Conservation (phyloP, 495 filamentous ascomycete species). For the Penicillium verhagenii region DNA sequence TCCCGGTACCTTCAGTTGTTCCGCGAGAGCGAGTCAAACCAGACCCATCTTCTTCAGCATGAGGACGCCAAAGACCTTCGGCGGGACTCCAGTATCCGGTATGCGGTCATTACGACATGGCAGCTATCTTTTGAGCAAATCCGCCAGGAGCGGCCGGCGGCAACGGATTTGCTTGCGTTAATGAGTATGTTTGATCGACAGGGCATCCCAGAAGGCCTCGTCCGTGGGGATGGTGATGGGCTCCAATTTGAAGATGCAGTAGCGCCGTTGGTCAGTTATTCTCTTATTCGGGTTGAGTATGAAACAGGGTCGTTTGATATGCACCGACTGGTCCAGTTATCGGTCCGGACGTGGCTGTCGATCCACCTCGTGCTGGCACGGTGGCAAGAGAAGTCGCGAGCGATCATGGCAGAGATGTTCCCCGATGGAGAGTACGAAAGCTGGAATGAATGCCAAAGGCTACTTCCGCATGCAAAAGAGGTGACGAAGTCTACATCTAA, state of each 20-base stretch:
- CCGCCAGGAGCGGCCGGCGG: slow-evolving; percentile 17
- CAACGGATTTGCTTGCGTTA: slow-evolving; percentile 36
- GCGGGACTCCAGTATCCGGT: slow-evolving; percentile 26
- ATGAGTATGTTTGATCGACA: slow-evolving; percentile 47
- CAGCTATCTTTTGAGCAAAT: slow-evolving; percentile 50
- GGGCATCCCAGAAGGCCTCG: slow-evolving; percentile 32
- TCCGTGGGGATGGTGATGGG: not conserved
- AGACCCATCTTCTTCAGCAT: slow-evolving; percentile 12
- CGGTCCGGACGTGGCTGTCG: not conserved
- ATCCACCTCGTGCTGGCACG: not conserved
- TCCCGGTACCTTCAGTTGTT: slow-evolving; percentile 16
- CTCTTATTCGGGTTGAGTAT: not conserved
- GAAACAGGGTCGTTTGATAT: not conserved
- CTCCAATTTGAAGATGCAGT: not conserved
- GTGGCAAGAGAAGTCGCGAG: slow-evolving; percentile 5
- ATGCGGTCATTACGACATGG: slow-evolving; percentile 46
- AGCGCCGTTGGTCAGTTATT: not conserved
- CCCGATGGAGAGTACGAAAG: slow-evolving; percentile 32
- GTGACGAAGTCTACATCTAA: slow-evolving; percentile 11
- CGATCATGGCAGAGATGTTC: slow-evolving; percentile 34
- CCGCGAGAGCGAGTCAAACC: slow-evolving; percentile 16
- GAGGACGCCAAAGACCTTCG: slow-evolving; percentile 17
- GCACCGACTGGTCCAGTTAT: not conserved
- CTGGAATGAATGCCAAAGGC: slow-evolving; percentile 27
- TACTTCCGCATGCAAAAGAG: slow-evolving; percentile 27